phyloP scores from a whole-genome alignment of 1,284 basidiomycete genomes.

The Vanrija pseudolonga region DNA sequence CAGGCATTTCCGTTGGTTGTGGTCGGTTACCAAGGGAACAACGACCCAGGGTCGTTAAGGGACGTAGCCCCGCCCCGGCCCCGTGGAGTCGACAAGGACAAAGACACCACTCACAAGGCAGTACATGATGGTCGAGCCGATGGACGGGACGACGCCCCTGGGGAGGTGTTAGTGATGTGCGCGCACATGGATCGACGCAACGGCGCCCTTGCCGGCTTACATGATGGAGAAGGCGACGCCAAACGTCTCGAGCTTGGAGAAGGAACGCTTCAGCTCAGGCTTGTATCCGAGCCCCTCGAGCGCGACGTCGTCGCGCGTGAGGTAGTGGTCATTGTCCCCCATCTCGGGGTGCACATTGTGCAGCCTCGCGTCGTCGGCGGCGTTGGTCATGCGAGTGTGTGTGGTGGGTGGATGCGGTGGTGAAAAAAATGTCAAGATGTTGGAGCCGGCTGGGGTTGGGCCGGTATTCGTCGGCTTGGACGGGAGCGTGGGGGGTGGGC shows the following conservation, averaged over 20 bases:
- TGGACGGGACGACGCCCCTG: conserved; percentile 54
- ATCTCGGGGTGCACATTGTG: neutral
- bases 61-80: too few relatives aligned
- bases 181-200: neutral
- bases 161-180: neutral
- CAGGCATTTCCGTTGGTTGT: too few relatives aligned
- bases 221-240: conserved; percentile 55
- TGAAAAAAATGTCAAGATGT: neutral
- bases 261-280: conserved; percentile 66
- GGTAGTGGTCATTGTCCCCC: neutral
- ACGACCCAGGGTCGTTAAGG: too few relatives aligned
- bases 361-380: neutral
- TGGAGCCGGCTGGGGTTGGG: neutral
- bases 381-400: neutral
- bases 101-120: conserved; percentile 49
- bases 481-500: too few relatives aligned
- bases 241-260: conserved; percentile 60
- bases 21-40: too few relatives aligned
- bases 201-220: neutral
- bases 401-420: neutral
- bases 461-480: too few relatives aligned
- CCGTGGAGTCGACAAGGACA: neutral
- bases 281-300: conserved; percentile 55
- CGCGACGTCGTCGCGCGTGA: conserved; percentile 18
- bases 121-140: conserved; percentile 54